Percentiles rank a stretch among this genome's conserved stretches.
Conservation (phyloP, 2,329 filamentous ascomycete species). For the Penicillium vulpinum region DNA sequence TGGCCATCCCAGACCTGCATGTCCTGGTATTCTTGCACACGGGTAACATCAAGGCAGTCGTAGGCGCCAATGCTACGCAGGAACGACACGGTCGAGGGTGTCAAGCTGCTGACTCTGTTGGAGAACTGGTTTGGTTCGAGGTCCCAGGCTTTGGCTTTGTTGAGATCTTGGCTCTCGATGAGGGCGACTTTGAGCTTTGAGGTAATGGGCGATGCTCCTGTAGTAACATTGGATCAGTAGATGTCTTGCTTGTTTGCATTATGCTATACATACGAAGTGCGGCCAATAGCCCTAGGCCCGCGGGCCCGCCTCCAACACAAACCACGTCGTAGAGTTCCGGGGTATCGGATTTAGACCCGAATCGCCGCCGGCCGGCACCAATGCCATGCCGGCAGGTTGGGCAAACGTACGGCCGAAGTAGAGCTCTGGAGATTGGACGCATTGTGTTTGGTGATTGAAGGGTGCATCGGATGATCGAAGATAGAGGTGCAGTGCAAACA, state of each 20-base stretch:
- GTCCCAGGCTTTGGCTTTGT: conserved; percentile 65
- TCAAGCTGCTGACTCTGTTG: conserved; percentile 94
- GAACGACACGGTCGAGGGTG: conserved; percentile 81
- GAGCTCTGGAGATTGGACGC: conserved; percentile 34
- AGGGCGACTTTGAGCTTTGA: conserved; percentile 79
- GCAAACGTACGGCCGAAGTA: conserved; percentile 43
- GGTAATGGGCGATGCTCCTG: conserved; percentile 74
- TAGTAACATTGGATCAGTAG: conserved; percentile 9
- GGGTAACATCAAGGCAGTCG: conserved; percentile 68
- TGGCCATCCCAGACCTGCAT: conserved; percentile 99
- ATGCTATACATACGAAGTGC: conserved; percentile 63
- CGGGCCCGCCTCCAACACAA: conserved; percentile 85
- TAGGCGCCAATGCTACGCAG: conserved; percentile 82
- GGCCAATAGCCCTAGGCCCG: conserved; percentile 78
- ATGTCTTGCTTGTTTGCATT: neutral
- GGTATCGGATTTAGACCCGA: conserved; percentile 36
- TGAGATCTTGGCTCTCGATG: conserved; percentile 84
- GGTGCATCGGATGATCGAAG: conserved; percentile 15
- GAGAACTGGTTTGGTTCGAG: conserved; percentile 72
- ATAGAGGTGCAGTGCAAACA: conserved; percentile 24
- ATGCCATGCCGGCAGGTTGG: conserved; percentile 38
- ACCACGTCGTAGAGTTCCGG: conserved; percentile 90
- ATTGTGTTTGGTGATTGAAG: conserved; percentile 29
- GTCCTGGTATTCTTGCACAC: conserved; percentile 84
- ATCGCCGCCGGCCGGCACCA: conserved; percentile 29